Evolutionary conservation across 441 rosid genomes (phyloP), one percentile per base, ranked within the genome.

Genomic region (Sinapis alba): DNA sequence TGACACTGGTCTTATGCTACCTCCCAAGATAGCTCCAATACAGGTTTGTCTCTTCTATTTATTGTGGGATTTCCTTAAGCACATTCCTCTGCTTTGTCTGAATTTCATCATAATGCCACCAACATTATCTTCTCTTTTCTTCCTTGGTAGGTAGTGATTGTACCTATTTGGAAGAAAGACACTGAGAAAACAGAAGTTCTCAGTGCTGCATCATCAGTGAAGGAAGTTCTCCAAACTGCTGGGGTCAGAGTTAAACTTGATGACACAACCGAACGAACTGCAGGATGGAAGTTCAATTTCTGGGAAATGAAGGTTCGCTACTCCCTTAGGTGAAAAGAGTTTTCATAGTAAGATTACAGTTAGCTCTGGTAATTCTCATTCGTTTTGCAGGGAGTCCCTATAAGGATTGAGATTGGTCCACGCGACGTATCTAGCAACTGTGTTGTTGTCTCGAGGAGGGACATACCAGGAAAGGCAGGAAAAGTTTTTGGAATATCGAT

Each of bases 201-300:
- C 60, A 76, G 74, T 82, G 94, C 92, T 11, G 92, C 97, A 66
- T 75, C 86, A 50, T 89, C 89, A 65, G 86, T 86, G 9, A 88
- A 84, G 72, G 90, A 90, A 68, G 71, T 75, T 81, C 72, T 93
- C 70, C 87, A 86, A 32, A 73, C 77, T 43, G 88, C 90, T 21
- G 95, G 96, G 30, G 64, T 90, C 63, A 90, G 80, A 86, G 97
- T 95, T 75, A 89, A 93, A 79, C 91, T 95, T 12, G 97, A 91
- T 79, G 97, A 90, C 69, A 80, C 88, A 20, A 96, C 93, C 13
- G 96, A 90, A 70, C 82, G 84, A 78, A 91, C 96, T 30, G 91
- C 94, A 2, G 96, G 97, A 8, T 95, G 99, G 98, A 95, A 93
- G 82, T 88, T 91, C 88, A 90, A 93, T 82, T 90, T 91, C 83